Evolutionary conservation across 2,329 filamentous ascomycete genomes (phyloP).

Genomic region (Arthrobotrys entomopaga): DNA sequence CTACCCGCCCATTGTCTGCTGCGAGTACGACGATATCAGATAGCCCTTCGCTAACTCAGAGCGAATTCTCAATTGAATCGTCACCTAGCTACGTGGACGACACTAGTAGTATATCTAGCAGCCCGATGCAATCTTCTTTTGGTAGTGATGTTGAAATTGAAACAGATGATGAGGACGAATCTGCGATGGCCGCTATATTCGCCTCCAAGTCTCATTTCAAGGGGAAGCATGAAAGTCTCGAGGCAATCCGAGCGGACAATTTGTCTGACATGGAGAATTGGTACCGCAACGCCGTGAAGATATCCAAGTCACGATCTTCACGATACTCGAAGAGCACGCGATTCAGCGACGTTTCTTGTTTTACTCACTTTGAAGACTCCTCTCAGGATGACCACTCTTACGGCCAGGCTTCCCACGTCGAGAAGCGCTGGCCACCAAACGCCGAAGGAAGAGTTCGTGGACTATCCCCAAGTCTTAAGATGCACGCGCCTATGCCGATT

Average conservation of each 20-base stretch:
- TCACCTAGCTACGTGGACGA: constrained; percentile 33
- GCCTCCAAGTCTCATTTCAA: constrained; percentile 26
- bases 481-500: constrained; percentile 43
- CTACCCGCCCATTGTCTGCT: constrained; percentile 26
- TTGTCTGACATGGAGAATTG: constrained; percentile 42
- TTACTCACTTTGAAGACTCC: constrained; percentile 29
- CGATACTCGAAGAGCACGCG: constrained; percentile 31
- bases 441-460: constrained; percentile 7
- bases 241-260: constrained; percentile 30
- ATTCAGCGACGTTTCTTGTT: constrained; percentile 38
- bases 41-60: constrained; percentile 40
- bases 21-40: constrained; percentile 42
- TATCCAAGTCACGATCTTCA: constrained; percentile 38
- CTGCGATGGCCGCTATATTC: constrained; percentile 21
- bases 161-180: constrained; percentile 39
- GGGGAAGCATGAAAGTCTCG: constrained; percentile 33
- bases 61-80: constrained; percentile 42
- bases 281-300: constrained; percentile 33
- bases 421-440: constrained; percentile 12
- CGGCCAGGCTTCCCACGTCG: constrained; percentile 9
- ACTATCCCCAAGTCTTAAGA: constrained; percentile 26
- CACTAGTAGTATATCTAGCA: constrained; percentile 41
- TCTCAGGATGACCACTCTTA: constrained; percentile 16
- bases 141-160: constrained; percentile 42
- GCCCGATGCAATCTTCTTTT: constrained; percentile 31